Percentiles rank a stretch among this genome's conserved stretches.
These are phyloP conservation scores for Apophysomyces variabilis DNA, from an alignment of 371 early-diverging fungal genomes.

Conservation along the genomic window DNA sequence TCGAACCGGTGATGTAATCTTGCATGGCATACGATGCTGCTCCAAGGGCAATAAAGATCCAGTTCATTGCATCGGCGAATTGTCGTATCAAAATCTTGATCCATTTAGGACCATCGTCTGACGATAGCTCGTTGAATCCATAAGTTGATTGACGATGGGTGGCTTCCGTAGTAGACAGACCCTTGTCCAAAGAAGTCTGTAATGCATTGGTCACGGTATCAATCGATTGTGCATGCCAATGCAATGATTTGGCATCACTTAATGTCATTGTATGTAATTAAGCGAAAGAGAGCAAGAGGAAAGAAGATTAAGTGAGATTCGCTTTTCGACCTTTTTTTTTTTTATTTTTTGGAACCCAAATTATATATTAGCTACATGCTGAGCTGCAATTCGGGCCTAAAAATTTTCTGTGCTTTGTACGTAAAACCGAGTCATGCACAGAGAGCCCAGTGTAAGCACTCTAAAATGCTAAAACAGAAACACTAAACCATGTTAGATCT, in stretches of 20 bases:
- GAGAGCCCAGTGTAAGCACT: background rate
- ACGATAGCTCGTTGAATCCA: conserved; percentile 29
- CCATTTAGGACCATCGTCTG: conserved; percentile 62
- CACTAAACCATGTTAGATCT: too few relatives aligned
- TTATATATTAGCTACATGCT: background rate
- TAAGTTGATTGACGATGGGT: conserved; percentile 18
- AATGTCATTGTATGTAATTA: background rate
- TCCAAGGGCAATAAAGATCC: conserved; percentile 76
- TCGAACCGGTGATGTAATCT: conserved; percentile 67
- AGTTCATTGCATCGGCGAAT: conserved; percentile 80
- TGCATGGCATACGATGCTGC: conserved; percentile 54
- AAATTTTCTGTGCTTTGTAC: background rate
- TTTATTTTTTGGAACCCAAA: too few relatives aligned
- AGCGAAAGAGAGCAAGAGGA: background rate
- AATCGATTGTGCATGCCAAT: conserved; percentile 26
- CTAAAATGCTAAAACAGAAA: background rate
- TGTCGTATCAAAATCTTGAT: conserved; percentile 78
- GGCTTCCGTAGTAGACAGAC: conserved; percentile 23
- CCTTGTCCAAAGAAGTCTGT: conserved; percentile 17
- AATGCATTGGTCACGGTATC: conserved; percentile 19
- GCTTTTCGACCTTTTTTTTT: background rate
- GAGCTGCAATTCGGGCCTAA: background rate
- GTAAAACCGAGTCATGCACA: conserved; percentile 3
- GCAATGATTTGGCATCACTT: background rate
- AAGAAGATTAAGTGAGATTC: background rate